A percentile compares a stretch with the other conserved stretches of the same genome.
Conservation (phyloP, 306 rosid genomes). For the Abrus pulchellus region DNA sequence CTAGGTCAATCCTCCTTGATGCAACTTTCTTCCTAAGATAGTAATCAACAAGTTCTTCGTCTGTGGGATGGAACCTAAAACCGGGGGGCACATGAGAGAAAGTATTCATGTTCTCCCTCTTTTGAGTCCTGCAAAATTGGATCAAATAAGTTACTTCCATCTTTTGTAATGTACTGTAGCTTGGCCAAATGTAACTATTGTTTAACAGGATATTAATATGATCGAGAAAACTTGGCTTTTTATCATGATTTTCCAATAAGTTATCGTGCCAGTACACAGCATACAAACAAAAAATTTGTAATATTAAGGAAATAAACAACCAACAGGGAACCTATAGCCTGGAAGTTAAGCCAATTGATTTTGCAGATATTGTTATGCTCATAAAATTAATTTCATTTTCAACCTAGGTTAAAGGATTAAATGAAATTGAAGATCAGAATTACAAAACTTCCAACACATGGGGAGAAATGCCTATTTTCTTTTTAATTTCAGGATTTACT, state of each 20-base stretch:
- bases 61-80: slow-evolving; percentile 95
- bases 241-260: slow-evolving; percentile 1
- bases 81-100: slow-evolving; percentile 92
- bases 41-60: slow-evolving; percentile 96
- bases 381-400: neutral
- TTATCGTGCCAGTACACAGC: neutral
- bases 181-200: neutral
- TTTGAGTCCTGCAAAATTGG: slow-evolving; percentile 54
- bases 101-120: slow-evolving; percentile 58
- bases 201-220: slow-evolving; percentile 9
- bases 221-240: neutral
- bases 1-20: slow-evolving; percentile 81
- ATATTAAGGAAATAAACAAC: slow-evolving; percentile 1
- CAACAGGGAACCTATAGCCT: neutral
- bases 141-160: slow-evolving; percentile 18
- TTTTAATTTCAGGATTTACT: slow-evolving; percentile 3
- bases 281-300: neutral
- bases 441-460: neutral
- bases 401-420: neutral
- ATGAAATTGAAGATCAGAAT: neutral
- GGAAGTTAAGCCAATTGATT: neutral
- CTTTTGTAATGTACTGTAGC: neutral
- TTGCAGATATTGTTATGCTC: neutral
- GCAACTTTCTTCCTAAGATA: slow-evolving; percentile 84
- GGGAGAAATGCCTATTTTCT: neutral